Evolutionary conservation across 208 protist species (phyloP).

Genomic region (Borovskyia barvae): DNA sequence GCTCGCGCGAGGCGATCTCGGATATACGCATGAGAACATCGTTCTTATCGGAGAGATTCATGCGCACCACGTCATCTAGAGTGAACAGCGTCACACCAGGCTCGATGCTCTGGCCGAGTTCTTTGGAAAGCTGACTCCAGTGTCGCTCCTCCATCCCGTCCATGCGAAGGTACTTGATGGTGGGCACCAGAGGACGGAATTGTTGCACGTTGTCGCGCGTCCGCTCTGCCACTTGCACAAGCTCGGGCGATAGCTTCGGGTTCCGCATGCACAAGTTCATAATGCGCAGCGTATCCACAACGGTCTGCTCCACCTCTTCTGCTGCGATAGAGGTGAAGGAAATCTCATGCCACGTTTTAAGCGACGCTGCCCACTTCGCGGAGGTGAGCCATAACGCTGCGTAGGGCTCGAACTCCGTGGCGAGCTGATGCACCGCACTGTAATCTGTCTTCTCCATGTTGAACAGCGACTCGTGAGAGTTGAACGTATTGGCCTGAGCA

Average conservation of each 20-base stretch:
- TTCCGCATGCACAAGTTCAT: slow-evolving; percentile 88
- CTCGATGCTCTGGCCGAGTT: slow-evolving; percentile 89
- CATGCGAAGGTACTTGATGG: slow-evolving; percentile 94
- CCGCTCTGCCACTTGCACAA: slow-evolving; percentile 86
- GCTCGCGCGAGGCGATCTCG: slow-evolving; percentile 95
- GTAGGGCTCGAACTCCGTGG: slow-evolving; percentile 96
- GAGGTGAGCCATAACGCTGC: slow-evolving; percentile 93
- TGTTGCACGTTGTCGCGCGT: slow-evolving; percentile 91
- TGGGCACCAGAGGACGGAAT: slow-evolving; percentile 95
- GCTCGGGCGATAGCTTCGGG: slow-evolving; percentile 75
- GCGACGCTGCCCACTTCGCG: slow-evolving; percentile 80
- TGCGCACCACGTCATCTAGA: slow-evolving; percentile 77
- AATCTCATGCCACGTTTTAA: slow-evolving; percentile 81
- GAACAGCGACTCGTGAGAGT: slow-evolving; percentile 95
- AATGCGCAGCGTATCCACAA: slow-evolving; percentile 67
- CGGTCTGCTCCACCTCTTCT: slow-evolving; percentile 88
- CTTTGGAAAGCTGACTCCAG: slow-evolving; percentile 93
- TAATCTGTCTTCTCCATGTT: slow-evolving; percentile 94
- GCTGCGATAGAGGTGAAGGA: slow-evolving; percentile 88
- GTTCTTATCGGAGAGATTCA: slow-evolving; percentile 78
- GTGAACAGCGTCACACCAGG: slow-evolving; percentile 86
- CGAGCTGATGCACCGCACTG: slow-evolving; percentile 75
- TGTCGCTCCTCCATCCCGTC: slow-evolving; percentile 96
- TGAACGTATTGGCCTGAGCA: slow-evolving; percentile 90
- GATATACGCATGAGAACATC: slow-evolving; percentile 90